Base-by-base conservation (phyloP, 139 green algal species). In the Eudorina sp. region DNA sequence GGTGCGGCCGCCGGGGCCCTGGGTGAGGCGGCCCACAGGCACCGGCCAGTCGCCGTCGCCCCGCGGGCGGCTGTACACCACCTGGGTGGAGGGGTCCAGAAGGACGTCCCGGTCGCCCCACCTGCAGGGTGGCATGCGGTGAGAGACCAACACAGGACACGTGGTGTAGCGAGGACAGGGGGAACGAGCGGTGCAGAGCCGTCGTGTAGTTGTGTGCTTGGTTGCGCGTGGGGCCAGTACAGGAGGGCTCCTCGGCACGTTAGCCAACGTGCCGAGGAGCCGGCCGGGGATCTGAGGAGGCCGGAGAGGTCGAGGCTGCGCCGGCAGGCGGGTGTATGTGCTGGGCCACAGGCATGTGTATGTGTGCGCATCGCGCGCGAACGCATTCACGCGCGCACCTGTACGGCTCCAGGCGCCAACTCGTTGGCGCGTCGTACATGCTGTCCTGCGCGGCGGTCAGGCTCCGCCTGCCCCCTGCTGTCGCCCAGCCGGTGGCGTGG, bases 371-470 rank as follows among this genome's bases (percentile, higher is more conserved):
- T 11, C 27, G 8, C 55, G 23, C 5, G 27, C 7, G 3, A 23
- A 66, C 29, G 29, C 55, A 66, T 66, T 23, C 8, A 66, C 55
- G 73, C 29, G 0, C 55, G 1, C 66, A 90, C 75, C 85, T 82
- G 75, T 81, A 90, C 16, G 60, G 5, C 76, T 90, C 70, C 48
- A 90, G 85, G 18, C 80, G 74, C 85, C 85, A 90, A 1, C 41
- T 60, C 27, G 40, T 34, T 3, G 84, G 77, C 4, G 68, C 38
- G 51, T 83, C 76, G 14, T 84, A 73, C 9, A 45, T 40, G 29
- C 11, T 27, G 3, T 14, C 64, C 34, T 46, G 19, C 3, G 36
- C 68, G 34, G 68, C 38, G 68, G 21, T 48, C 36, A 3, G 3
- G 36, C 27, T 25, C 27, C 86, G 69, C 34, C 34, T 8, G 38